Percentiles rank a stretch among this genome's conserved stretches.
These are phyloP conservation scores for Arachis hypogaea DNA, from an alignment of 306 rosid species.

Conservation along the genomic window DNA sequence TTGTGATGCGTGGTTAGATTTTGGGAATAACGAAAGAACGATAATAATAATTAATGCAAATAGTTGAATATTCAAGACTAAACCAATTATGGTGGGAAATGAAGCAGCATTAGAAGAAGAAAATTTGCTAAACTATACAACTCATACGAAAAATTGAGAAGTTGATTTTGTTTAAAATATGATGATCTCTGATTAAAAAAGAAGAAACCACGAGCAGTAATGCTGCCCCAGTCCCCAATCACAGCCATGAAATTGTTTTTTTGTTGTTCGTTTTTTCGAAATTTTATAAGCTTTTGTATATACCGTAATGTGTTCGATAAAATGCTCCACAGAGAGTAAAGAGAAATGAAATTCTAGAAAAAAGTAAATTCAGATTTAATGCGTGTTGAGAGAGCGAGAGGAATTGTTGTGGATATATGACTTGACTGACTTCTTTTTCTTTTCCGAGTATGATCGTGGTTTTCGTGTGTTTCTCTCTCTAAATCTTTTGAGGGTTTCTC, in stretches of 20 bases:
- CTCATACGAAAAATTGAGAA: slow-evolving; percentile 12
- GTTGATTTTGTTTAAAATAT: slow-evolving; percentile 1
- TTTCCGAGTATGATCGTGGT: not conserved
- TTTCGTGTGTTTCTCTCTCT: slow-evolving; percentile 13
- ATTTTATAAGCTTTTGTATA: slow-evolving; percentile 2
- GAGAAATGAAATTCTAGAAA: slow-evolving; percentile 10
- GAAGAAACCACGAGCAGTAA: slow-evolving; percentile 44
- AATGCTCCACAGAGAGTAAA: slow-evolving; percentile 22
- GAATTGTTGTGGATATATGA: slow-evolving; percentile 14
- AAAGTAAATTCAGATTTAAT: slow-evolving; percentile 25
- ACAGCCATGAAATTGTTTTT: slow-evolving; percentile 38
- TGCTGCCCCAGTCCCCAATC: slow-evolving; percentile 39
- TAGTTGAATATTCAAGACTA: not conserved
- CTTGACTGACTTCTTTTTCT: too few species aligned
- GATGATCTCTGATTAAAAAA: slow-evolving; percentile 39
- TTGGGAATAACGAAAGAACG: slow-evolving; percentile 52
- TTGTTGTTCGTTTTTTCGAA: not conserved
- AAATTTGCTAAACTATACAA: not conserved
- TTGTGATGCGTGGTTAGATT: slow-evolving; percentile 59
- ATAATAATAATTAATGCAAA: slow-evolving; percentile 13
- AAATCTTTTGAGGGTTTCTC: not conserved
- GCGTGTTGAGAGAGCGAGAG: slow-evolving; percentile 7
- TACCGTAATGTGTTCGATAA: slow-evolving; percentile 1
- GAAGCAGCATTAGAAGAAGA: slow-evolving; percentile 22
- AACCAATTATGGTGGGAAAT: slow-evolving; percentile 39